Evolutionary conservation across 2,329 filamentous ascomycete species (phyloP), one percentile per base, ranked within the genome.

Genomic region (Aspergillus pseudotamarii): DNA sequence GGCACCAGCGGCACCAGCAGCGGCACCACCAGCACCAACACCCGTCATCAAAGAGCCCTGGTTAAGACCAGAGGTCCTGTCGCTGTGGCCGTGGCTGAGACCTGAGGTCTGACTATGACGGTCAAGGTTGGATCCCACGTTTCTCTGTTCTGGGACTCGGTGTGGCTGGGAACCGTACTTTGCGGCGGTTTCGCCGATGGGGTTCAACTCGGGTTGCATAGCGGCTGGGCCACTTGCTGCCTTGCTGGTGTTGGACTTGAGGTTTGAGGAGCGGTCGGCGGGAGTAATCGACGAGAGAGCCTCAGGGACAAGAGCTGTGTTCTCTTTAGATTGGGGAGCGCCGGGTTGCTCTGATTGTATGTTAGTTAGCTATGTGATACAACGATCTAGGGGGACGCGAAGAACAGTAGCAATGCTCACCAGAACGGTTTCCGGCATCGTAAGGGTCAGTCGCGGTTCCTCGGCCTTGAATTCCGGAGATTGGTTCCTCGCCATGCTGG

Each of bases 391-490:
- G 19, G 32, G 12, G 51, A 23, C 14, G 48, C 32, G 30, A 48
- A 14, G 23, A 48, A 28, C 10, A 21, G 14, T 16, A 34, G 48
- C 41, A 46, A 51, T 36, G 67, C 79, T 69, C 76, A 87, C 82
- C 85, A 81, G 87, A 84, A n/a, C 86, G 79, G 75, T 95, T 95
- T 56, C 92, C 92, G 62, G 88, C 87, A 73, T 95, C 92, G 71
- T 89, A 96, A 0, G 92, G 92, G 75, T 94, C 89, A 14, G 86
- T 87, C 50, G 83, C 83, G 28, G 84, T 84, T 5, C 91, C 90
- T 73, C 89, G 81, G 45, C 92, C 92, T 62, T 84, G 81, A 58
- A 87, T 81, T 26, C 92, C 92, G 23, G 91, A 90, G 51, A 93
- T 76, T 21, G 92, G 92, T 79, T 96, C 92, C 69, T 79, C 77